Evolutionary conservation across 306 rosid genomes (phyloP).

Genomic region (Carpinus fangiana): DNA sequence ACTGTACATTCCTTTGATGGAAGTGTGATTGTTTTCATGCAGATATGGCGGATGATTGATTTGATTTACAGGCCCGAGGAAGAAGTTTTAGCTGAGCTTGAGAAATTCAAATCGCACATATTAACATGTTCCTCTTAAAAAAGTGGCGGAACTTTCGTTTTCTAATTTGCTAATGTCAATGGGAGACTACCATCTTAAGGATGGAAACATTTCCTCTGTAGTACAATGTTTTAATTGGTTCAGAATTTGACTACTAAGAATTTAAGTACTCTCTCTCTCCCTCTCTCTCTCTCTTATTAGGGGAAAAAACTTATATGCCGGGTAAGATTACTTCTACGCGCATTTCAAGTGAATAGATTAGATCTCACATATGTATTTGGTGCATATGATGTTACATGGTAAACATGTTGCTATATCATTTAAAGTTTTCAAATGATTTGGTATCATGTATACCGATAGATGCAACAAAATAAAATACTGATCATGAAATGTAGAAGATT

Average conservation of each 20-base stretch:
- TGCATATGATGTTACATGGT: too few relatives aligned
- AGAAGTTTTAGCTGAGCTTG: conserved; percentile 60
- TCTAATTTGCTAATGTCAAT: background rate
- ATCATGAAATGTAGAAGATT: too few relatives aligned
- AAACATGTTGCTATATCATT: too few relatives aligned
- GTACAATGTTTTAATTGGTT: background rate
- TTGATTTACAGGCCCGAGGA: conserved; percentile 60
- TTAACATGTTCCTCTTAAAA: conserved; percentile 26
- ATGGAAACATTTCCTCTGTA: background rate
- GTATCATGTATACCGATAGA: too few relatives aligned
- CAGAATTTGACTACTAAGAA: background rate
- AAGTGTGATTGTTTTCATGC: conserved; percentile 5
- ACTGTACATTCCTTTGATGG: background rate
- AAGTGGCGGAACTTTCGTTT: background rate
- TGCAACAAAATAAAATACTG: too few relatives aligned
- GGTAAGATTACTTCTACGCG: too few relatives aligned
- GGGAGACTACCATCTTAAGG: background rate
- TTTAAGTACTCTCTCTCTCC: background rate
- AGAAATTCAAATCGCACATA: conserved; percentile 40
- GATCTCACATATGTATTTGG: too few relatives aligned
- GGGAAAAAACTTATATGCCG: too few relatives aligned
- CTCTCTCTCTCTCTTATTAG: background rate
- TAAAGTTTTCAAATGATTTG: too few relatives aligned
- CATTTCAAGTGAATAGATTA: too few relatives aligned
- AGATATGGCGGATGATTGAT: conserved; percentile 83